Percentiles rank a stretch among this genome's conserved stretches.
Conservation (phyloP, 2,329 filamentous ascomycete species). For the Cordyceps farinosa region DNA sequence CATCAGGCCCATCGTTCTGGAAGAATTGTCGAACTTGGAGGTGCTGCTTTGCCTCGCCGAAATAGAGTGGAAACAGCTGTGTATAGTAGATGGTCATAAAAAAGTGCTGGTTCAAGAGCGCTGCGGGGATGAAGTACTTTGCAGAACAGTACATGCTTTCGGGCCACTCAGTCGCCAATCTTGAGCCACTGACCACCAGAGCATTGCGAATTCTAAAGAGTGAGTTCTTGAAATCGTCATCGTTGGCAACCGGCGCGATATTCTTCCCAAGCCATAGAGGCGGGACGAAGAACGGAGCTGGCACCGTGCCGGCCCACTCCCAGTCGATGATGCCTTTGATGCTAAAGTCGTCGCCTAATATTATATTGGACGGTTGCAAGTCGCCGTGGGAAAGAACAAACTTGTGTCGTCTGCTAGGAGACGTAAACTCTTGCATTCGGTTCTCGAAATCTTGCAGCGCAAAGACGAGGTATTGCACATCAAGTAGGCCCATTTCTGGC, state of each 20-base stretch:
- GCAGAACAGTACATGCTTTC: background rate
- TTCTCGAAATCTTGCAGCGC: slow-evolving; percentile 6
- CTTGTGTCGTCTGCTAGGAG: background rate
- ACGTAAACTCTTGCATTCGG: background rate
- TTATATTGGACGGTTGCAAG: slow-evolving; percentile 15
- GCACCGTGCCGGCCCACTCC: slow-evolving; percentile 15
- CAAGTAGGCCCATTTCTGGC: background rate
- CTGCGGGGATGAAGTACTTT: background rate
- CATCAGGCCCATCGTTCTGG: slow-evolving; percentile 2
- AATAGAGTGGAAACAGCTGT: slow-evolving; percentile 7
- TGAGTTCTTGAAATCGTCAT: background rate
- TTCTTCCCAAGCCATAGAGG: slow-evolving; percentile 12
- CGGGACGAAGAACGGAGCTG: slow-evolving; percentile 4
- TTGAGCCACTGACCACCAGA: background rate
- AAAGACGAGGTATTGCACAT: slow-evolving; percentile 11
- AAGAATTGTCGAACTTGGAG: slow-evolving; percentile 10
- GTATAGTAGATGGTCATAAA: slow-evolving; percentile 12
- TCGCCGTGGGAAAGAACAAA: slow-evolving; percentile 16
- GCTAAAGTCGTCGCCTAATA: slow-evolving; percentile 8
- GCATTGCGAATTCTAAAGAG: background rate
- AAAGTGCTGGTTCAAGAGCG: slow-evolving; percentile 12
- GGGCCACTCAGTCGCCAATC: slow-evolving; percentile 6
- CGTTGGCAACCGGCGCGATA: background rate
- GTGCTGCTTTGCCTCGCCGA: background rate
- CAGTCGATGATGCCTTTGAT: slow-evolving; percentile 18